Conservation (phyloP, 2,329 filamentous ascomycete species). For the Venturia carpophila region DNA sequence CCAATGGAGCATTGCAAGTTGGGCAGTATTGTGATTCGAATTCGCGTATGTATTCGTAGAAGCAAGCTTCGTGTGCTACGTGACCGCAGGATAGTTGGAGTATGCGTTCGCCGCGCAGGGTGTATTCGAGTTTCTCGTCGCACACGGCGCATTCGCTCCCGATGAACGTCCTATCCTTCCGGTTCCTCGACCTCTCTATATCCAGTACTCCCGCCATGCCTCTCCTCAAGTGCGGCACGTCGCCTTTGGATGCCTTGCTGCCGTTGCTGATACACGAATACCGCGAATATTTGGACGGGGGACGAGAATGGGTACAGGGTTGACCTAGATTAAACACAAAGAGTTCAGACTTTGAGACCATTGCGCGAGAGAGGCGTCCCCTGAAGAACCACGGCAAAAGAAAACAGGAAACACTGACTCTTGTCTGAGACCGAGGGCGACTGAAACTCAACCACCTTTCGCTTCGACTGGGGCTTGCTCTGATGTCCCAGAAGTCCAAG, state of each 20-base stretch:
- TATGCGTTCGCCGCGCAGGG: conserved; percentile 84
- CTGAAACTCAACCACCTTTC: conserved; percentile 31
- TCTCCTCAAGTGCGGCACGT: conserved; percentile 29
- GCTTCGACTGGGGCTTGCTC: conserved; percentile 24
- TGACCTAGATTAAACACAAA: conserved; percentile 4
- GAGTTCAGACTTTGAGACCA: conserved; percentile 25
- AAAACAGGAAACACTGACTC: conserved; percentile 25
- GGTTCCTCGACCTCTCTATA: conserved; percentile 66
- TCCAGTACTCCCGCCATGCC: conserved; percentile 60
- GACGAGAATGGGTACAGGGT: not conserved
- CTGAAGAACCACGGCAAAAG: conserved; percentile 25
- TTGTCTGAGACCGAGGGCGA: conserved; percentile 26
- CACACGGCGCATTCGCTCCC: conserved; percentile 93
- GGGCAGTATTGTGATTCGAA: conserved; percentile 92
- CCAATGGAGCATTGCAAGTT: conserved; percentile 83
- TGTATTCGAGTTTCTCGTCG: conserved; percentile 94
- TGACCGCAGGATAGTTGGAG: conserved; percentile 95
- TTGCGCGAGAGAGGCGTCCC: conserved; percentile 23
- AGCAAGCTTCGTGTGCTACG: conserved; percentile 95
- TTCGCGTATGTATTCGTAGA: conserved; percentile 96
- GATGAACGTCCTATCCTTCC: conserved; percentile 89
- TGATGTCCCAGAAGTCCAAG: conserved; percentile 28
- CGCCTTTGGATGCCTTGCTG: conserved; percentile 15
- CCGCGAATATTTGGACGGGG: conserved; percentile 7
- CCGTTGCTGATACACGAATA: conserved; percentile 1